These are phyloP conservation scores for Aquilaria agallochum DNA, from an alignment of 441 rosid species.

Conservation along the genomic window DNA sequence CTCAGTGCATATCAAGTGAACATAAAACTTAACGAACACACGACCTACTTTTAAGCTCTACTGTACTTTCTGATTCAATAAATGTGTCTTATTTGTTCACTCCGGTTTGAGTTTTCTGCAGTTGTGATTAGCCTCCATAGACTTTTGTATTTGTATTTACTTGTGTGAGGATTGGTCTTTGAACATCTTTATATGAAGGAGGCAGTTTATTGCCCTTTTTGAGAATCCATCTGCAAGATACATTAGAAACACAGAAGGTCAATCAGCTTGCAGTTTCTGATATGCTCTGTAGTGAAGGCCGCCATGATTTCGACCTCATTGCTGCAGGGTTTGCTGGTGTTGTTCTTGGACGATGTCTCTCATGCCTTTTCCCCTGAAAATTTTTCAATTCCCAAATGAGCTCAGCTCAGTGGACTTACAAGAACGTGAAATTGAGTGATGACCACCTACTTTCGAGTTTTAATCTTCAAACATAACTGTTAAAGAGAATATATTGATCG, in stretches of 20 bases:
- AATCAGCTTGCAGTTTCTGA: constrained; percentile 62
- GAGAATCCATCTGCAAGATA: constrained; percentile 6
- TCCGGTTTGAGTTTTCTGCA: constrained; percentile 12
- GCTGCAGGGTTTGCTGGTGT: constrained; percentile 34
- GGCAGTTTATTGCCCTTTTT: constrained; percentile 10
- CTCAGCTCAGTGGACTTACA: not conserved
- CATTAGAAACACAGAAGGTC: constrained; percentile 5
- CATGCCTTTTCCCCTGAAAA: constrained; percentile 42
- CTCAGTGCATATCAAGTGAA: too few species aligned
- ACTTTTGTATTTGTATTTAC: constrained; percentile 7
- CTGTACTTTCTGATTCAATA: constrained; percentile 26
- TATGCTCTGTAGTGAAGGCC: constrained; percentile 84
- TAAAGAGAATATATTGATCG: too few species aligned
- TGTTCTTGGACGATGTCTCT: constrained; percentile 42
- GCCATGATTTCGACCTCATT: constrained; percentile 68
- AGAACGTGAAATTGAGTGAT: constrained; percentile 1
- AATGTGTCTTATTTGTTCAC: constrained; percentile 31
- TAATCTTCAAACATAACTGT: too few species aligned
- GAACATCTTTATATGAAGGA: constrained; percentile 14
- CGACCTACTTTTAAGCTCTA: constrained; percentile 22
- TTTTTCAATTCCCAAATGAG: constrained; percentile 3
- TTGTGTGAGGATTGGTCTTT: constrained; percentile 16
- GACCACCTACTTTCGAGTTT: too few species aligned
- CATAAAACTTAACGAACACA: not conserved
- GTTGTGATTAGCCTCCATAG: constrained; percentile 15